Evolutionary conservation across 2,329 filamentous ascomycete genomes (phyloP), one percentile per base, ranked within the genome.

Genomic region (Xylaria multiplex): DNA sequence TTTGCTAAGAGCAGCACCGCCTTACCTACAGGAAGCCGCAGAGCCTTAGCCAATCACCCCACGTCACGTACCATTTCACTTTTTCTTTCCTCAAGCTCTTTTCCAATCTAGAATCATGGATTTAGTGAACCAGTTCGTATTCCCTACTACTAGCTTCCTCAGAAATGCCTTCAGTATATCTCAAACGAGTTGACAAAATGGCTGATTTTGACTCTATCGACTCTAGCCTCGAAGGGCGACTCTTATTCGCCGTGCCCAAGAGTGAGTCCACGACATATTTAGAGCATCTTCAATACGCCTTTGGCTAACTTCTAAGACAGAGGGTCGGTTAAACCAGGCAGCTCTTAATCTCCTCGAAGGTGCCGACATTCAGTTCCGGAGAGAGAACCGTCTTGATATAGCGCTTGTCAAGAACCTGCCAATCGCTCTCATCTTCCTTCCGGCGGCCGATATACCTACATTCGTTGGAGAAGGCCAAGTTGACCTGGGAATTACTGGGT

Each of bases 161-260:
- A 27, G 45, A 59, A 43, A 30, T 24, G 14, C 49, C 32, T 64
- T 46, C 49, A 43, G 43, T n/a, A 27, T 14, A 24, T 16, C 13
- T 58, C 61, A 27, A 43, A 19, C 60, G n/a, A 48, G 27, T 60
- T 55, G 56, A 40, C 48, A 64, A 48, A 66, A 75, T 77, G 72
- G 73, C 79, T 81, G 72, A 82, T 73, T 68, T 74, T 66, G 70
- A 75, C 58, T 69, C 71, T 27, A 40, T 65, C 42, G 52, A 66
- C 30, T 68, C 74, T 76, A 97, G 93, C 83, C 86, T 97, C 78
- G 93, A 96, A 85, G 94, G 95, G 77, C 91, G 96, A 71, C 87
- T 98, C 64, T 88, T 98, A 69, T 97, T 99, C 78, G 96, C 96
- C 68, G 93, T 99, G n/a, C 96, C 96, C 67, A 99, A 99, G 84